phyloP scores from a whole-genome alignment of 73 alveolate genomes.

The Tetrahymena thermophila region DNA sequence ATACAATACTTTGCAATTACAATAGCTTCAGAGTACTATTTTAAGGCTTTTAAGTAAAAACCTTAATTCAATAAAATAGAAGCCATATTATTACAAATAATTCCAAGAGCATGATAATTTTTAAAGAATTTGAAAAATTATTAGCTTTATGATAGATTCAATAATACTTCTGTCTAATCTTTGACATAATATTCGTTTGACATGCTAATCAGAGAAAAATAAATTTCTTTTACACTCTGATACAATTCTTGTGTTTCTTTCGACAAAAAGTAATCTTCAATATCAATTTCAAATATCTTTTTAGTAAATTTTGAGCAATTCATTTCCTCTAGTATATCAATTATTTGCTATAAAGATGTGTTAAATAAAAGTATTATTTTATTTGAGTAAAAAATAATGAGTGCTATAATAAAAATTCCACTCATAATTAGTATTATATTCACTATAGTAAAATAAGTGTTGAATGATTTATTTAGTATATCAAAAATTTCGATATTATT shows the following conservation, averaged over 20 bases:
- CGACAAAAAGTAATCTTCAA: neutral
- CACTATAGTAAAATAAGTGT: neutral
- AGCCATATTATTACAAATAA: neutral
- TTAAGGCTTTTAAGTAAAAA: neutral
- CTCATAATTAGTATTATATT: neutral
- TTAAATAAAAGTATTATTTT: too few relatives aligned
- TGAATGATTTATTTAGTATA: neutral
- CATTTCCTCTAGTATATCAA: too few relatives aligned
- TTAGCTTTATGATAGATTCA: neutral
- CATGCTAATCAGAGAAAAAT: neutral
- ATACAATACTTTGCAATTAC: neutral
- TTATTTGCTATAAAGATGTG: too few relatives aligned
- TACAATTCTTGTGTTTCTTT: neutral
- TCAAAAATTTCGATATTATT: neutral
- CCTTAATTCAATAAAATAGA: neutral
- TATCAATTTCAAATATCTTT: too few relatives aligned
- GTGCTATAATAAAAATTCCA: neutral
- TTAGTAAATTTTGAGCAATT: too few relatives aligned
- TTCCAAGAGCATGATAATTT: neutral
- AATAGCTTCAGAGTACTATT: neutral
- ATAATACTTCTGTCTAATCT: neutral
- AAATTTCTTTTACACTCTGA: neutral
- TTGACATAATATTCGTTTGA: neutral
- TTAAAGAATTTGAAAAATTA: neutral
- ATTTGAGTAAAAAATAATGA: neutral